These are phyloP conservation scores for Trichoderma gamsii DNA, from an alignment of 495 filamentous ascomycete genomes.

Conservation along the genomic window DNA sequence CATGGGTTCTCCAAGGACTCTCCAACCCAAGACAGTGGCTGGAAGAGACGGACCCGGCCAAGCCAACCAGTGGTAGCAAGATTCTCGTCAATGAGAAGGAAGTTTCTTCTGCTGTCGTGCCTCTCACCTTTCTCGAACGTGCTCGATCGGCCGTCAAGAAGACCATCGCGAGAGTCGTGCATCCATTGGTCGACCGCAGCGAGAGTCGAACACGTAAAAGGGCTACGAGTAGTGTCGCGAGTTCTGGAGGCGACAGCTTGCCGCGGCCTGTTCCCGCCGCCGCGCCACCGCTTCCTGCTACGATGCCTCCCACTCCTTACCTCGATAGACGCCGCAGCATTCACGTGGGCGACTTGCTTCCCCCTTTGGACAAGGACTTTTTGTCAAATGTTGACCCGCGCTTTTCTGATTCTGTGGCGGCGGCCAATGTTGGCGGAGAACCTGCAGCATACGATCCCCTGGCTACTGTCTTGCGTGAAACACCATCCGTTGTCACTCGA, in stretches of 20 bases:
- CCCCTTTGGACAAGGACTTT: slow-evolving; percentile 29
- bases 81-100: slow-evolving; percentile 91
- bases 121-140: slow-evolving; percentile 77
- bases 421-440: background rate
- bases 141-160: slow-evolving; percentile 64
- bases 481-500: slow-evolving; percentile 52
- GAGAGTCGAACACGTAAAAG: slow-evolving; percentile 47
- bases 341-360: slow-evolving; percentile 62
- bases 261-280: background rate
- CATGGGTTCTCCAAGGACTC: slow-evolving; percentile 86
- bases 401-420: background rate
- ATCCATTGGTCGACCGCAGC: slow-evolving; percentile 49
- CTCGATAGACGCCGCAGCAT: slow-evolving; percentile 59
- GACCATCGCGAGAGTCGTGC: slow-evolving; percentile 54
- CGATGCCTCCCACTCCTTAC: slow-evolving; percentile 31
- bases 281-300: slow-evolving; percentile 16
- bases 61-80: slow-evolving; percentile 73
- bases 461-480: slow-evolving; percentile 12
- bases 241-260: slow-evolving; percentile 42
- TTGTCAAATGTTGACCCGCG: background rate
- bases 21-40: slow-evolving; percentile 73
- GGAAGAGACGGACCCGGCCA: slow-evolving; percentile 83
- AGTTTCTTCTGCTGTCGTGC: slow-evolving; percentile 82
- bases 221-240: slow-evolving; percentile 54
- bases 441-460: slow-evolving; percentile 6